Conservation (phyloP, 306 rosid genomes). For the Citrullus mucosospermus region DNA sequence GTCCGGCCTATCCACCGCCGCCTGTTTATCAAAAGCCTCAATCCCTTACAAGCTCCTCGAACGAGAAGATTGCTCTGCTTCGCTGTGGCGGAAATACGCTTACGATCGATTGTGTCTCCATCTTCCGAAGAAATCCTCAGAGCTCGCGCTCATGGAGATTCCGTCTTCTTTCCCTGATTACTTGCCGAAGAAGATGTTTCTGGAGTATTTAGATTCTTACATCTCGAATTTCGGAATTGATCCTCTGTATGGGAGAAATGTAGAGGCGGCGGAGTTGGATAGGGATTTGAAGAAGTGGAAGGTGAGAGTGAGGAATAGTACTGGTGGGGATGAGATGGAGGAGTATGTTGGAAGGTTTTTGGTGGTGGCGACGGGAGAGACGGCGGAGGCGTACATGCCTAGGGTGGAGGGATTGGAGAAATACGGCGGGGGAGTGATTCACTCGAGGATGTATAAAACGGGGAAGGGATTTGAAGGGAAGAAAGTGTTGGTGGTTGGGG, state of each 20-base stretch:
- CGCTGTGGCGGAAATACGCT: constrained; percentile 48
- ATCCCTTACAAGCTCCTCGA: constrained; percentile 40
- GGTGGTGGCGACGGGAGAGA: background rate
- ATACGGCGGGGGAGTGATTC: background rate
- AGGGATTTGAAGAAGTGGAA: background rate
- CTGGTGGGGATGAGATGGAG: background rate
- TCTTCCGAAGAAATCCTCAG: constrained; percentile 26
- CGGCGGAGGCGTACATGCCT: background rate
- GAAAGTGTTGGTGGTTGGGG: background rate
- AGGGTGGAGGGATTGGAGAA: background rate
- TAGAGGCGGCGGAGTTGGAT: background rate
- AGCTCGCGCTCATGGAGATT: constrained; percentile 23
- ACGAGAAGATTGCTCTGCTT: constrained; percentile 48
- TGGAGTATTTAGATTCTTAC: background rate
- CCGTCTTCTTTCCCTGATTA: background rate
- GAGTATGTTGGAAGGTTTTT: background rate
- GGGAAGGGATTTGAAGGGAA: background rate
- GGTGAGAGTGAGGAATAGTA: background rate
- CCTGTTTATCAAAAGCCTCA: constrained; percentile 22
- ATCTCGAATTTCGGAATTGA: background rate
- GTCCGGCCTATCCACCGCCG: constrained; percentile 42
- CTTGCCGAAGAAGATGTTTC: background rate
- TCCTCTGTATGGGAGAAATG: background rate
- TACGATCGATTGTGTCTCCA: constrained; percentile 59
- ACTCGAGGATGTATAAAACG: background rate